A percentile compares a stretch with the other conserved stretches of the same genome.
These are phyloP conservation scores for Vigna hirtella DNA, from an alignment of 306 rosid species.

Conservation along the genomic window DNA sequence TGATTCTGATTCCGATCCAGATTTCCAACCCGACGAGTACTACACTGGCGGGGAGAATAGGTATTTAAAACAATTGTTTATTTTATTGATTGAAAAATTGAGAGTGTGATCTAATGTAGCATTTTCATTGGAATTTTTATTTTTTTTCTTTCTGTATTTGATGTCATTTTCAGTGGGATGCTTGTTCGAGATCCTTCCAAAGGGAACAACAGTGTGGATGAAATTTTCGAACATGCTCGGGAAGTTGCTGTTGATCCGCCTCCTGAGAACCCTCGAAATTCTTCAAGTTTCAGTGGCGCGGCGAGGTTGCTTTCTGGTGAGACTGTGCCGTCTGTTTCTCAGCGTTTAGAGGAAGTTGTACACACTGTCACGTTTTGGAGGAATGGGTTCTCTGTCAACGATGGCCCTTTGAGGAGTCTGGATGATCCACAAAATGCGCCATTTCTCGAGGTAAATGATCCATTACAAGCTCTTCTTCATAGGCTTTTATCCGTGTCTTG, in stretches of 20 bases:
- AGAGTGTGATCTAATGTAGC: background rate
- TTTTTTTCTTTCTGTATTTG: too few species aligned
- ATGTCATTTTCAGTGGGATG: slow-evolving; percentile 70
- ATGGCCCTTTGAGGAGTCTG: slow-evolving; percentile 73
- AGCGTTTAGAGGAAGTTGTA: slow-evolving; percentile 53
- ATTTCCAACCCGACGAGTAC: slow-evolving; percentile 72
- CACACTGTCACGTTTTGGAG: slow-evolving; percentile 85
- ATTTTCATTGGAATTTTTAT: background rate
- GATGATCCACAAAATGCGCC: slow-evolving; percentile 88
- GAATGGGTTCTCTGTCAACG: slow-evolving; percentile 82
- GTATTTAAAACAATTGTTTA: slow-evolving; percentile 37
- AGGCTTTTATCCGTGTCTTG: background rate
- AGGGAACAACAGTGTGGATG: slow-evolving; percentile 61
- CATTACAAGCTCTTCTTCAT: background rate
- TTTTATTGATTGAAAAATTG: background rate
- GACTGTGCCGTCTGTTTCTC: slow-evolving; percentile 68
- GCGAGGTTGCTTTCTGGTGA: slow-evolving; percentile 92
- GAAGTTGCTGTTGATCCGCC: slow-evolving; percentile 61
- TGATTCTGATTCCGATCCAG: slow-evolving; percentile 63
- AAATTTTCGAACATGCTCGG: slow-evolving; percentile 71
- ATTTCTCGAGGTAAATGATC: slow-evolving; percentile 71
- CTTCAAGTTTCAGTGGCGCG: slow-evolving; percentile 74
- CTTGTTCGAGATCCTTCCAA: slow-evolving; percentile 84
- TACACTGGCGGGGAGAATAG: slow-evolving; percentile 95
- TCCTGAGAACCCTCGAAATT: slow-evolving; percentile 48